Evolutionary conservation across 805 yeast genomes (phyloP).

Genomic region (Phaffomyces opuntiae): DNA sequence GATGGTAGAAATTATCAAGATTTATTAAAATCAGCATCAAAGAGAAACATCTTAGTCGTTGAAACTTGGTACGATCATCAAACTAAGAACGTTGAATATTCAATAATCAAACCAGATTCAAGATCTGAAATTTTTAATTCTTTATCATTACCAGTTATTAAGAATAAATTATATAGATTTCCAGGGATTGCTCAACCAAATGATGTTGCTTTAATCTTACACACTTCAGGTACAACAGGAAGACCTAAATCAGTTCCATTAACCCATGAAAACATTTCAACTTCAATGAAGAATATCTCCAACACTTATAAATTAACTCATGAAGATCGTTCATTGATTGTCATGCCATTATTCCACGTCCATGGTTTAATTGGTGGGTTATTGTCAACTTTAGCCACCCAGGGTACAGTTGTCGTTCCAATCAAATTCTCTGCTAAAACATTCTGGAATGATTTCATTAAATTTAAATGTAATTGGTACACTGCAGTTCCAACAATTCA

Average conservation of each 20-base stretch:
- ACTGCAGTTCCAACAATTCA: slow-evolving; percentile 77
- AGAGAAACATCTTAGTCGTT: slow-evolving; percentile 39
- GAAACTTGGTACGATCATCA: slow-evolving; percentile 42
- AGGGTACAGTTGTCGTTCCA: slow-evolving; percentile 61
- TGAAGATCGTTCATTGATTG: slow-evolving; percentile 51
- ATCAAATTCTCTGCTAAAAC: slow-evolving; percentile 48
- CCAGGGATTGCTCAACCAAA: slow-evolving; percentile 39
- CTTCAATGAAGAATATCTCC: slow-evolving; percentile 52
- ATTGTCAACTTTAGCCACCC: slow-evolving; percentile 51
- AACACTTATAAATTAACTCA: slow-evolving; percentile 46
- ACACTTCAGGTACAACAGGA: slow-evolving; percentile 74
- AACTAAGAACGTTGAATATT: slow-evolving; percentile 37
- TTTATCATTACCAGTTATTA: slow-evolving; percentile 22
- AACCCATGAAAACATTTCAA: slow-evolving; percentile 55
- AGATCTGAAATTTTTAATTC: slow-evolving; percentile 24
- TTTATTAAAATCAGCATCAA: slow-evolving; percentile 44
- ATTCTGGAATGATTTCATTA: slow-evolving; percentile 54
- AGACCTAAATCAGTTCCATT: slow-evolving; percentile 71
- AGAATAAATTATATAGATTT: slow-evolving; percentile 24
- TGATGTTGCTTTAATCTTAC: slow-evolving; percentile 59
- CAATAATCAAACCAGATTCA: slow-evolving; percentile 23
- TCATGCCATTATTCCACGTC: slow-evolving; percentile 75
- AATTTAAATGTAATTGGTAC: slow-evolving; percentile 56
- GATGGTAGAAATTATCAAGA: slow-evolving; percentile 29
- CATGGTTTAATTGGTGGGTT: slow-evolving; percentile 68